phyloP scores from a whole-genome alignment of 768 basidiomycete genomes.

The Amanita rubescens region DNA sequence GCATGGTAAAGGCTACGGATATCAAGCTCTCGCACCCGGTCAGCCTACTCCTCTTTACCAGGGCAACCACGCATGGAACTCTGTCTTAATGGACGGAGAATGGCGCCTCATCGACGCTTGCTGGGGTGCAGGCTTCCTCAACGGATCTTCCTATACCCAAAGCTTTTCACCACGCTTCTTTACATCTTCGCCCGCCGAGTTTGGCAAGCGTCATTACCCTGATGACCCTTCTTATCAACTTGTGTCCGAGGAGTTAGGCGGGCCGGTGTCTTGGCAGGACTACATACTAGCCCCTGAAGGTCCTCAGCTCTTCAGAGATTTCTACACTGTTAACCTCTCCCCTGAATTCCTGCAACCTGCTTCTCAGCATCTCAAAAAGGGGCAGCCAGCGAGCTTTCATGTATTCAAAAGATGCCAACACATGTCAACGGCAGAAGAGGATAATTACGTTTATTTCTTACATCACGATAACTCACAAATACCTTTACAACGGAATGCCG shows the following conservation, averaged over 20 bases:
- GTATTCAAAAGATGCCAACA: conserved; percentile 41
- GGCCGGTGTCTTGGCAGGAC: conserved; percentile 34
- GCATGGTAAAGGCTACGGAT: conserved; percentile 42
- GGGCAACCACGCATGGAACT: conserved; percentile 44
- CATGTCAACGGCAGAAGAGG: conserved; percentile 31
- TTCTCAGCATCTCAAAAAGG: conserved; percentile 23
- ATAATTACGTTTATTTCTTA: conserved; percentile 37
- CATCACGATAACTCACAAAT: conserved; percentile 25
- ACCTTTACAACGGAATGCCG: conserved; percentile 26
- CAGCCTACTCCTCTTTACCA: conserved; percentile 28
- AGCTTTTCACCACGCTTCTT: conserved; percentile 36
- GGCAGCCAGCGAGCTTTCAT: conserved; percentile 30
- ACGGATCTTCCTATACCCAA: conserved; percentile 25
- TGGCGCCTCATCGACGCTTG: conserved; percentile 42
- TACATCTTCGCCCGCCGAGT: conserved; percentile 32
- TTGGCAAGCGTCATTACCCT: conserved; percentile 37
- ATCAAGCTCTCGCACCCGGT: conserved; percentile 23
- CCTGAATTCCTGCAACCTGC: conserved; percentile 29
- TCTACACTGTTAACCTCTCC: conserved; percentile 26
- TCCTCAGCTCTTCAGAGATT: conserved; percentile 28
- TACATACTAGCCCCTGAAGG: conserved; percentile 36
- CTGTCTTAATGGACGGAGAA: conserved; percentile 33
- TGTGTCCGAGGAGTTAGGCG: conserved; percentile 29
- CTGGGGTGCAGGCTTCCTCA: conserved; percentile 41
- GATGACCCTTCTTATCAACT: conserved; percentile 37